These are phyloP conservation scores for Zea mays DNA, from an alignment of 176 grass and related monocot genomes.

Conservation along the genomic window Zm-B73-REFERENCE-NAM-5.0 NC_050105.1:129762001-129762500, in stretches of 20 bases:
- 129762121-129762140: slow-evolving; percentile 27
- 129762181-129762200: slow-evolving; percentile 51
- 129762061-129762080: slow-evolving; percentile 48
- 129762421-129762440: not conserved
- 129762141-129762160: slow-evolving; percentile 48
- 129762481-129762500: not conserved
- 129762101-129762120: slow-evolving; percentile 35
- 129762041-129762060: slow-evolving; percentile 41
- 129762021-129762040: slow-evolving; percentile 43
- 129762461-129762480: not conserved
- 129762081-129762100: slow-evolving; percentile 43
- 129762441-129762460: not conserved
- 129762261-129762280: not conserved
- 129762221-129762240: slow-evolving; percentile 19
- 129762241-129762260: slow-evolving; percentile 5
- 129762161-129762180: slow-evolving; percentile 51
- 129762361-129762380: not conserved
- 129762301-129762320: not conserved
- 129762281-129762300: not conserved
- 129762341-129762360: not conserved
- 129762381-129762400: not conserved
- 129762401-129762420: not conserved
- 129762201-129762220: slow-evolving; percentile 58
- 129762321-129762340: not conserved
- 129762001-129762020: slow-evolving; percentile 20